Evolutionary conservation across 2,329 filamentous ascomycete species (phyloP), one percentile per base, ranked within the genome.

Genomic region (Aureobasidium vineae): DNA sequence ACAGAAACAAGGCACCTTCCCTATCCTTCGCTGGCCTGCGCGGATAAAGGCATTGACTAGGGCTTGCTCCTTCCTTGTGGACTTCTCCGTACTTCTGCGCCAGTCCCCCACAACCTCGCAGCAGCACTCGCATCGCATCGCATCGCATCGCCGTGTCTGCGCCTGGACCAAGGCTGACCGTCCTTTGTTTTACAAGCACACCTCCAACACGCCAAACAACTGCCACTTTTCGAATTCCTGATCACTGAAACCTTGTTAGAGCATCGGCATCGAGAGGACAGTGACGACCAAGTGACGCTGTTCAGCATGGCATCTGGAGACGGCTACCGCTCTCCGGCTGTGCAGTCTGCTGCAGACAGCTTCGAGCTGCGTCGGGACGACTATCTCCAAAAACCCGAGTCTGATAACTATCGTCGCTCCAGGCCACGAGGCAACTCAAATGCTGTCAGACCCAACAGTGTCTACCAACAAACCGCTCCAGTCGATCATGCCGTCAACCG

Each of bases 401-500:
- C 40, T 19, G 63, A 65, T 15, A 28, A 23, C 8, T 28, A 56
- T 36, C 52, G 41, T 21, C 38, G 36, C 2, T 23, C 61, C 11
- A 40, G 63, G 16, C 28, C 52, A 31, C 52, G 63, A 38, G 61
- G 45, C 23, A 57, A 56, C 31, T 57, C 52, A 5, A 52, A 19
- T 28, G 63, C 40, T 21, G 33, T 40, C 23, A 52, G 31, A 43
- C 41, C 40, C 36, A 36, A 26, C 36, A 53, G 41, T 16, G 26
- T n/a, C 19, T 33, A 41, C 2, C 41, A 41, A 33, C 43, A 47
- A 49, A 23, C 2, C 21, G 79, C 80, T 67, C 81, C 81, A 15
- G 81, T 87, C 70, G 83, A 83, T 70, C 83, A 86, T 70, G 85
- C 84, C 40, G 82, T 87, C 70, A 82, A 79, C 70, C 81, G 82